Evolutionary conservation across 169 alveolate genomes (phyloP), one percentile per base, ranked within the genome.

Genomic region (Plasmodium blacklocki): DNA sequence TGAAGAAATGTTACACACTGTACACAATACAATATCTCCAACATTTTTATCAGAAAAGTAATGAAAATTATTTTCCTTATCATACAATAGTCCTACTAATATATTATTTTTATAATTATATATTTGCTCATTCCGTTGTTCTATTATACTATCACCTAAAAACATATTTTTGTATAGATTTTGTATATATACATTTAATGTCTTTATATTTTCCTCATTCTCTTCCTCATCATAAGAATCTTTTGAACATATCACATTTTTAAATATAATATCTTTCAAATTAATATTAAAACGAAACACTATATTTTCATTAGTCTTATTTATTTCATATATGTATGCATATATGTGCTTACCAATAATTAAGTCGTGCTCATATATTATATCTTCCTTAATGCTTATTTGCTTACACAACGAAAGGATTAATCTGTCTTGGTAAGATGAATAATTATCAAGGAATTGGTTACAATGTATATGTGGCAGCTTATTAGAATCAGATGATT

Each of bases 51-150:
- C 90, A 47, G 56, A 74, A 80, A 80, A 80, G 21, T 67, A 80
- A 71, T 56, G 72, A 80, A 67, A 80, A 80, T 68, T 68, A 80
- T 66, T 80, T 80, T 80, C 90, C 73, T 67, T 80, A 80, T 80
- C 90, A 60, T 80, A 5, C 62, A 80, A 80, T 45, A 67, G 47
- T 60, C 90, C 90, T 6, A 71, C 70, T 47, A 80, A 60, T 47
- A 80, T 80, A 71, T 80, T 80, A 68, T 80, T 80, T 80, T 80
- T 80, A 80, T 80, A 80, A 67, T 80, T 80, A 71, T 80, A 80
- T 14, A 80, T 29, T 52, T 52, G 50, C 45, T 50, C 47, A 71
- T 47, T 80, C 60, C 90, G 26, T 32, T 50, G 50, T 39, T 50
- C 63, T 47, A 43, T 71, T 15, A 15, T 67, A 52, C 73, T 52